Evolutionary conservation across 2,329 filamentous ascomycete genomes (phyloP), one percentile per base, ranked within the genome.

Genomic region (Keithomyces neogunnii): DNA sequence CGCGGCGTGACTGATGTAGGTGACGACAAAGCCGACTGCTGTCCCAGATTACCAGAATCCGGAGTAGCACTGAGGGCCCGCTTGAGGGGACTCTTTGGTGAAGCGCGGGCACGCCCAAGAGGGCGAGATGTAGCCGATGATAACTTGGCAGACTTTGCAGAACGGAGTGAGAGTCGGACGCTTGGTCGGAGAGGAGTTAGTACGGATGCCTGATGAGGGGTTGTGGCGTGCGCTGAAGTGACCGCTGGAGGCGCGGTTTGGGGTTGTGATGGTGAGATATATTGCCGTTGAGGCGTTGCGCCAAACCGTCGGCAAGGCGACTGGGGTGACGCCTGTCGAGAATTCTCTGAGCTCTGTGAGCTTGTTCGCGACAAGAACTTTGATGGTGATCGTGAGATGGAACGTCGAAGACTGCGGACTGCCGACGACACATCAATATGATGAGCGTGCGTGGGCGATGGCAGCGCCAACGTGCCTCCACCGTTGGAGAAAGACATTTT

Each of bases 311-410:
- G 75, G 68, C 66, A 78, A 65, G 73, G 78, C 65, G 73, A 77
- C 71, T 73, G 81, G 56, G 75, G 77, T 44, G 69, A 70, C 29
- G 62, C 60, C 48, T 65, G 66, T 45, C 73, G 70, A 51, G 82
- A 80, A 56, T 65, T 63, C 35, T 77, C 70, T 11, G 74, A 73
- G 52, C 66, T 69, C 55, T 75, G 71, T 1, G 77, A 78, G 44
- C 67, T 67, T 45, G 72, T 66, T 56, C 76, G 74, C 48, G 69
- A 66, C 36, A 95, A 73, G 51, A 93, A 92, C 67, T 93, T 95
- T 33, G 92, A 96, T 9, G 92, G 92, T n/a, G 92, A 96, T 61
- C 90, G 82, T 52, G 91, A 96, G 56, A 96, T 77, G 30, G 92
- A 96, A 60, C 89, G 87, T 57, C 91, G 81, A 53, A 96, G 76